A percentile compares a stretch with the other conserved stretches of the same genome.
phyloP scores from a whole-genome alignment of 257 asterid species.

The Buddleja alternifolia region DNA sequence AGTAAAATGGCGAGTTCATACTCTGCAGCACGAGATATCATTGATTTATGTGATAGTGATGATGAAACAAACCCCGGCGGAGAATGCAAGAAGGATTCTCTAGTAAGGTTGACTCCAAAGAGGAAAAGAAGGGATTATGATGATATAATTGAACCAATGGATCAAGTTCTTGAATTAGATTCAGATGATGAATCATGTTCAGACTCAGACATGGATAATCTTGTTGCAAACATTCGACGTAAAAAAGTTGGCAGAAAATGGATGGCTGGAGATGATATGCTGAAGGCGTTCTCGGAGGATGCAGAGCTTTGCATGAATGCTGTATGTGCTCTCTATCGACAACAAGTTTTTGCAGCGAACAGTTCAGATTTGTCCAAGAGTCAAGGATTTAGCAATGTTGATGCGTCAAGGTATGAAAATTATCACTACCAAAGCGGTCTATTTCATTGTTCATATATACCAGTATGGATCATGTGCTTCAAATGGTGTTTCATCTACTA shows the following conservation, averaged over 20 bases:
- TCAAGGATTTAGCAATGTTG: slow-evolving; percentile 19
- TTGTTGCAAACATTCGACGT: slow-evolving; percentile 7
- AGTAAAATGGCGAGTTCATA: neutral
- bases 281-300: slow-evolving; percentile 30
- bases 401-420: too few relatives aligned
- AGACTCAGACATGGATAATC: slow-evolving; percentile 7
- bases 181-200: slow-evolving; percentile 37
- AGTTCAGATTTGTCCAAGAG: neutral
- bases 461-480: too few relatives aligned
- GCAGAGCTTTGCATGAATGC: slow-evolving; percentile 36
- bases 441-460: too few relatives aligned
- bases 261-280: slow-evolving; percentile 23
- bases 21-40: slow-evolving; percentile 18
- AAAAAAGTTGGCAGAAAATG: neutral
- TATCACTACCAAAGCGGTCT: too few relatives aligned
- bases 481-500: too few relatives aligned
- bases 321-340: slow-evolving; percentile 42
- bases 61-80: slow-evolving; percentile 18
- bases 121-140: slow-evolving; percentile 6
- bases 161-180: slow-evolving; percentile 7
- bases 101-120: neutral
- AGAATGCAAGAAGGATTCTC: neutral
- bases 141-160: neutral
- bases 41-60: slow-evolving; percentile 29
- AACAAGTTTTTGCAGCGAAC: slow-evolving; percentile 12